phyloP scores from a whole-genome alignment of 106 monocot genomes.

The Dioscorea dumetorum region DNA sequence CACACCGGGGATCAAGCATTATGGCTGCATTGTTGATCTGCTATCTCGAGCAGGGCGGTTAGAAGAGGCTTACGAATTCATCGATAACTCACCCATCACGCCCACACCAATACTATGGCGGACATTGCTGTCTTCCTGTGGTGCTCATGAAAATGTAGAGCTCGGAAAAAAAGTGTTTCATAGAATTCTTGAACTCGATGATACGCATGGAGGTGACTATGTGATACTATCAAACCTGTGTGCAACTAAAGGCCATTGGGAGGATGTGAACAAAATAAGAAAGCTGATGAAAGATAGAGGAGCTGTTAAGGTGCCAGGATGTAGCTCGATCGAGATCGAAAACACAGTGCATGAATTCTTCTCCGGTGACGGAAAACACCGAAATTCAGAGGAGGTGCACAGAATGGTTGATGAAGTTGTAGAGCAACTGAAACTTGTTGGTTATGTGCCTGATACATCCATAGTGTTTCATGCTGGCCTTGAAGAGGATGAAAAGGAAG shows the following conservation, averaged over 20 bases:
- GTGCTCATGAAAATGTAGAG: slow-evolving; percentile 41
- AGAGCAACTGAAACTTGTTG: slow-evolving; percentile 40
- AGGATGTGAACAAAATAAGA: slow-evolving; percentile 46
- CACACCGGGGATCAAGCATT: slow-evolving; percentile 57
- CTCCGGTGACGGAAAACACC: slow-evolving; percentile 56
- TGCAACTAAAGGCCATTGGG: slow-evolving; percentile 41
- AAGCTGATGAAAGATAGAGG: slow-evolving; percentile 49
- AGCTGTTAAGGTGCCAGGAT: slow-evolving; percentile 62
- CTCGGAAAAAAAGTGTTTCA: slow-evolving; percentile 58
- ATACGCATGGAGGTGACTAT: slow-evolving; percentile 64
- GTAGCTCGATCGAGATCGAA: slow-evolving; percentile 66
- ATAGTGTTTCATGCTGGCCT: slow-evolving; percentile 43
- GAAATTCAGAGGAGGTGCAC: slow-evolving; percentile 27
- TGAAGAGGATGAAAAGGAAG: slow-evolving; percentile 64
- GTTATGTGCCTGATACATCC: slow-evolving; percentile 56
- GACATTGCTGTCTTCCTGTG: slow-evolving; percentile 54
- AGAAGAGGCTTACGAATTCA: slow-evolving; percentile 50
- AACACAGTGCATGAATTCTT: slow-evolving; percentile 73
- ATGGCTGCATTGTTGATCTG: slow-evolving; percentile 66
- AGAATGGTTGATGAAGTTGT: slow-evolving; percentile 56
- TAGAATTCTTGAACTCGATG: slow-evolving; percentile 51
- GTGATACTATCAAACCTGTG: slow-evolving; percentile 74
- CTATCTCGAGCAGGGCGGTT: slow-evolving; percentile 52
- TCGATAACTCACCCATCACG: slow-evolving; percentile 35
- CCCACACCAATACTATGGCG: slow-evolving; percentile 70